These are phyloP conservation scores for Fusarium keratoplasticum DNA, from an alignment of 2,329 filamentous ascomycete genomes.

Conservation along the genomic window DNA sequence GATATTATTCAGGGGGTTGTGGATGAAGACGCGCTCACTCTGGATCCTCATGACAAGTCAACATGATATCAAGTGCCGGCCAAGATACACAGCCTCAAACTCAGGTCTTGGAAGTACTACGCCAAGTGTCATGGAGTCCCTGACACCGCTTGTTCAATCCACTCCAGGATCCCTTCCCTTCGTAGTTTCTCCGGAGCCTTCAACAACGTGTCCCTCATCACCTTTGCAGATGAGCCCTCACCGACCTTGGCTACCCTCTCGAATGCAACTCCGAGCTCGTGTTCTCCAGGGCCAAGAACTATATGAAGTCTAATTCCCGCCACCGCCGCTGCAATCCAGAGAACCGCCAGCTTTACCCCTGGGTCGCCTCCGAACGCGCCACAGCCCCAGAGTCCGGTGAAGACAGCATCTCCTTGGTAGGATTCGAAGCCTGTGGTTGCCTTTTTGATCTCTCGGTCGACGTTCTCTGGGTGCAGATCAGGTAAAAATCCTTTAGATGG, in stretches of 20 bases:
- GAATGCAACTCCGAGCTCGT: conserved; percentile 27
- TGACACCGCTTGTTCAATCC: conserved; percentile 17
- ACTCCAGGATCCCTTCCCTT: conserved; percentile 23
- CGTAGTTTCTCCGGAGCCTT: conserved; percentile 13
- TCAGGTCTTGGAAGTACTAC: neutral
- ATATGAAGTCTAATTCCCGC: conserved; percentile 36
- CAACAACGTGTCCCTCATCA: conserved; percentile 11
- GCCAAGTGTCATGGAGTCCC: neutral
- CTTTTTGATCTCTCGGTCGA: conserved; percentile 48
- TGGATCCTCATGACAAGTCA: neutral
- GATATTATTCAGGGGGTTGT: neutral
- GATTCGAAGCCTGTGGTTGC: conserved; percentile 45
- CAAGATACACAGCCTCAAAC: neutral
- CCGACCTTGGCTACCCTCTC: conserved; percentile 14
- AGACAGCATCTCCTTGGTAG: conserved; percentile 29
- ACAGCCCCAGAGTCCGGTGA: conserved; percentile 50
- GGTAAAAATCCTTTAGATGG: conserved; percentile 25
- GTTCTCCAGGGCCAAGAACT: conserved; percentile 30
- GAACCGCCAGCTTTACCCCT: conserved; percentile 45
- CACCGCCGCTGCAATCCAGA: conserved; percentile 49
- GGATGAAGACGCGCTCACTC: neutral
- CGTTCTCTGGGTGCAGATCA: conserved; percentile 42
- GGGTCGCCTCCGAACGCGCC: conserved; percentile 51
- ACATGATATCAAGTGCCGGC: neutral
- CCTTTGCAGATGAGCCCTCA: neutral